phyloP scores from a whole-genome alignment of 768 basidiomycete species.

The Mycena epipterygia region DNA sequence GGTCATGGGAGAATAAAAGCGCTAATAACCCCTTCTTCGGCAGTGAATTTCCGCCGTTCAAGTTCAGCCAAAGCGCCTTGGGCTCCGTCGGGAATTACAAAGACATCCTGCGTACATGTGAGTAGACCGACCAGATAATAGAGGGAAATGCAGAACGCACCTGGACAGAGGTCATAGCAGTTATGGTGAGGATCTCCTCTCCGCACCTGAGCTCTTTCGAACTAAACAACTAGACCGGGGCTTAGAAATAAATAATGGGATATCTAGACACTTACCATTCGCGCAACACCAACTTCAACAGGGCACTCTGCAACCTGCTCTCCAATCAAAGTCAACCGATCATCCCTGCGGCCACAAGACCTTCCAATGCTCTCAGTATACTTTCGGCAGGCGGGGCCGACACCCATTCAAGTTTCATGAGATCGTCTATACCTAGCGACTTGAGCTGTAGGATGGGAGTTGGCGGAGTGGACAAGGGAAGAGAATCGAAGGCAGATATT shows the following conservation, averaged over 20 bases:
- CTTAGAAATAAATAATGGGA: background rate
- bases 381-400: constrained; percentile 89
- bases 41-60: constrained; percentile 95
- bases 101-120: constrained; percentile 75
- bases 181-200: constrained; percentile 95
- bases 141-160: constrained; percentile 51
- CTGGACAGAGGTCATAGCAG: constrained; percentile 95
- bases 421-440: constrained; percentile 93
- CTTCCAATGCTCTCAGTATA: constrained; percentile 88
- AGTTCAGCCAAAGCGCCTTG: constrained; percentile 90
- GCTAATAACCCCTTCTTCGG: constrained; percentile 92
- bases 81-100: constrained; percentile 89
- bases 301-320: constrained; percentile 94
- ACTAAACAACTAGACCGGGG: constrained; percentile 75
- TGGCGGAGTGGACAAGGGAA: constrained; percentile 82
- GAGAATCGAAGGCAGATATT: constrained; percentile 65
- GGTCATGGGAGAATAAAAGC: background rate
- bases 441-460: constrained; percentile 95
- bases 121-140: constrained; percentile 4
- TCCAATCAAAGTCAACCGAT: constrained; percentile 85
- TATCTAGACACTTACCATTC: constrained; percentile 74
- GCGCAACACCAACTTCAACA: constrained; percentile 92
- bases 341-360: constrained; percentile 85
- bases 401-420: constrained; percentile 98
- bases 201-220: constrained; percentile 92